Evolutionary conservation across 2,329 filamentous ascomycete genomes (phyloP).

Genomic region (Fusarium veterinarium): DNA sequence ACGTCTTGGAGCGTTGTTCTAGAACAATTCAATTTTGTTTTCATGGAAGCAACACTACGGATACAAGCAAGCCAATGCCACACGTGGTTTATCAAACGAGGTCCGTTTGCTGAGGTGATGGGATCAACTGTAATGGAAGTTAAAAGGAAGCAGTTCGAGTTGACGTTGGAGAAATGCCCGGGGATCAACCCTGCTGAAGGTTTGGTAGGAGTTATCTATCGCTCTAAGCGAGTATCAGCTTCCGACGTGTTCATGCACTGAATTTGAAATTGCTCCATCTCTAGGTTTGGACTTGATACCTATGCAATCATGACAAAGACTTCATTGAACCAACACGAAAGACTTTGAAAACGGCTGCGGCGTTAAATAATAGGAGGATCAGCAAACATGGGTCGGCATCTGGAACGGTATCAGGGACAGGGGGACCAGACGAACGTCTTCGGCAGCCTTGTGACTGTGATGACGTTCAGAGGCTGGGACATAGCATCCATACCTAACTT

Average conservation of each 20-base stretch:
- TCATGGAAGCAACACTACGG: background rate
- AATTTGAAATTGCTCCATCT: background rate
- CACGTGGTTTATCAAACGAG: background rate
- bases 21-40: conserved; percentile 27
- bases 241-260: conserved; percentile 10
- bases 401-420: conserved; percentile 16
- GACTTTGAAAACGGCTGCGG: conserved; percentile 28
- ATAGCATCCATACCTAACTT: background rate
- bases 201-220: background rate
- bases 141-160: background rate
- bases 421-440: background rate
- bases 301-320: conserved; percentile 1
- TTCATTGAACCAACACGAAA: background rate
- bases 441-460: conserved; percentile 27
- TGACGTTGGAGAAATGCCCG: background rate
- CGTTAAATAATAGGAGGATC: conserved; percentile 41
- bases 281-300: background rate
- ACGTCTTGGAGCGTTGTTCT: conserved; percentile 25
- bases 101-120: background rate
- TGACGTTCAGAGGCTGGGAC: conserved; percentile 32
- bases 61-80: background rate
- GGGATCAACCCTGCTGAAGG: background rate
- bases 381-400: conserved; percentile 24
- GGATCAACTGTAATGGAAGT: background rate
- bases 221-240: conserved; percentile 13